phyloP scores from a whole-genome alignment of 1,284 basidiomycete species.

The Bjerkandera adusta region DNA sequence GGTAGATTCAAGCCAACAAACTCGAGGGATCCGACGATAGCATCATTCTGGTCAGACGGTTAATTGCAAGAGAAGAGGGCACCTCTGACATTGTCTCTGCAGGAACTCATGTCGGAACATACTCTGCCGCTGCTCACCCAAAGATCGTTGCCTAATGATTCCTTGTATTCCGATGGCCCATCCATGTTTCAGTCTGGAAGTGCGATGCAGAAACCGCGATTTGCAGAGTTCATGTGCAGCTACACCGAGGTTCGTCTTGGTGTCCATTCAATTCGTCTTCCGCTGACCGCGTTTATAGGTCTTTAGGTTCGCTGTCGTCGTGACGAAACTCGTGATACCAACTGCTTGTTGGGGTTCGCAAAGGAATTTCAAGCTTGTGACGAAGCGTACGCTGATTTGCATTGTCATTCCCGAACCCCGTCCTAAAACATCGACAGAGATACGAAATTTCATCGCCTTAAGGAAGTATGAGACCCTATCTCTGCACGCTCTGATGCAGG shows the following conservation, averaged over 20 bases:
- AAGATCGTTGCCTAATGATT: constrained; percentile 27
- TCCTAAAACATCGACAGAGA: constrained; percentile 41
- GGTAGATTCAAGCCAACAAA: constrained; percentile 32
- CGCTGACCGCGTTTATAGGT: constrained; percentile 47
- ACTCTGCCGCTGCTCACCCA: constrained; percentile 52
- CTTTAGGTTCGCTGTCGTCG: constrained; percentile 59
- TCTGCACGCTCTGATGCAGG: constrained; percentile 81
- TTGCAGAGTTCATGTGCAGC: constrained; percentile 73
- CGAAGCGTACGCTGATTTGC: constrained; percentile 49
- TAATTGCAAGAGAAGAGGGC: not conserved
- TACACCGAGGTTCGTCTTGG: constrained; percentile 50
- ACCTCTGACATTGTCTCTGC: constrained; percentile 2
- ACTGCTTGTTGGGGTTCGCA: constrained; percentile 76
- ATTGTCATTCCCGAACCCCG: not conserved
- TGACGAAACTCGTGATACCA: constrained; percentile 75
- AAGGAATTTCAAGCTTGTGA: constrained; percentile 64
- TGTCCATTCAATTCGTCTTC: not conserved
- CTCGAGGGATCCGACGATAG: constrained; percentile 46
- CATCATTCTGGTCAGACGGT: constrained; percentile 50
- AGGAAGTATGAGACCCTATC: constrained; percentile 82
- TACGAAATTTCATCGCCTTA: constrained; percentile 69
- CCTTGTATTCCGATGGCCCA: constrained; percentile 46
- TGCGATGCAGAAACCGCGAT: constrained; percentile 67
- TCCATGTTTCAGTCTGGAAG: constrained; percentile 42
- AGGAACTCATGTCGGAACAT: constrained; percentile 78